phyloP scores from a whole-genome alignment of 2,329 filamentous ascomycete species.

The Albophoma yamanashiensis region DNA sequence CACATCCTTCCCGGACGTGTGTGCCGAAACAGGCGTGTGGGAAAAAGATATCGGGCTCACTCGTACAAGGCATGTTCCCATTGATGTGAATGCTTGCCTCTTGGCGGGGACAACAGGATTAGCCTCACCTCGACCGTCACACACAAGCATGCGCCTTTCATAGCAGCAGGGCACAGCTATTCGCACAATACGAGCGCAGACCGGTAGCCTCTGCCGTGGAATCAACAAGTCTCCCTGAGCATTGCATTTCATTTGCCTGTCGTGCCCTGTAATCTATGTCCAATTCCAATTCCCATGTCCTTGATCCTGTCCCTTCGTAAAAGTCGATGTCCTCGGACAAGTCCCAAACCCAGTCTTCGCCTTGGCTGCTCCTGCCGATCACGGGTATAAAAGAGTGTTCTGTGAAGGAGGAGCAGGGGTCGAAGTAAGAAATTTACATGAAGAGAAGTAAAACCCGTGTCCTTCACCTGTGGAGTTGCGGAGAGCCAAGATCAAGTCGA shows the following conservation, averaged over 20 bases:
- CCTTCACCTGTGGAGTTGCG: not conserved
- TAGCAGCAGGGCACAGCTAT: not conserved
- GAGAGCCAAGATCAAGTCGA: not conserved
- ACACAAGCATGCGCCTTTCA: not conserved
- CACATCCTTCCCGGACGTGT: not conserved
- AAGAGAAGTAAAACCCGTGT: not conserved
- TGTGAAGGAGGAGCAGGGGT: not conserved
- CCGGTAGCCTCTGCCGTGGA: not conserved
- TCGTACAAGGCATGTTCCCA: not conserved
- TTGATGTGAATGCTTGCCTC: not conserved
- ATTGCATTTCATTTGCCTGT: constrained; percentile 3
- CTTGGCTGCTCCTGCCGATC: not conserved
- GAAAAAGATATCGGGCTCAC: not conserved
- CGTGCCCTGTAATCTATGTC: constrained; percentile 14
- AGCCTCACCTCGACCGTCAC: too few relatives aligned
- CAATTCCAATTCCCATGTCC: not conserved
- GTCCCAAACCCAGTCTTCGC: not conserved
- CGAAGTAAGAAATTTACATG: not conserved
- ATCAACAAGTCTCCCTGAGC: not conserved
- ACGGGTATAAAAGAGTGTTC: not conserved
- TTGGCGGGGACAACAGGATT: too few relatives aligned
- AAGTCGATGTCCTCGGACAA: not conserved
- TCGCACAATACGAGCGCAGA: not conserved
- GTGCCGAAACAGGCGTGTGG: not conserved
- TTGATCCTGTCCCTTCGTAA: constrained; percentile 3